Conservation (phyloP, 352 stramenopile species). For the Globisporangium middletonii region DNA sequence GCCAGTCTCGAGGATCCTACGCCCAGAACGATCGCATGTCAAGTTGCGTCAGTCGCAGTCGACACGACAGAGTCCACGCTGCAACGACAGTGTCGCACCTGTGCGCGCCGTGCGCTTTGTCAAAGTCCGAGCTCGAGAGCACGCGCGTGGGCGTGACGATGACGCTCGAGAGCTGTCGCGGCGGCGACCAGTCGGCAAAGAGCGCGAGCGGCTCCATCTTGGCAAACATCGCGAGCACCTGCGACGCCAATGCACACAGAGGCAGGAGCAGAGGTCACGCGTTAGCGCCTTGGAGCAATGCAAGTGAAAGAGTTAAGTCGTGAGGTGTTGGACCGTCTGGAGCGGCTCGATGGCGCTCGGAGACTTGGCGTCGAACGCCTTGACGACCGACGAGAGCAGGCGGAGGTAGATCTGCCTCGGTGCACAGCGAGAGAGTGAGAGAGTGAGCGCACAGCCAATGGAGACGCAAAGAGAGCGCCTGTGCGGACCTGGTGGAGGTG, state of each 20-base stretch:
- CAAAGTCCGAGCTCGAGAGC: conserved; percentile 48
- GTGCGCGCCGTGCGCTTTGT: conserved; percentile 44
- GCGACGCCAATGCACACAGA: conserved; percentile 1
- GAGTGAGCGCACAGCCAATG: neutral
- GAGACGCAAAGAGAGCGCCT: neutral
- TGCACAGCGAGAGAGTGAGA: neutral
- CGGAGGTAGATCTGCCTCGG: conserved; percentile 56
- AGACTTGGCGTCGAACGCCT: conserved; percentile 48
- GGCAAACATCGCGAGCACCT: conserved; percentile 59
- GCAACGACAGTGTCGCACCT: conserved; percentile 22
- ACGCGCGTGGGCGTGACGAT: conserved; percentile 39
- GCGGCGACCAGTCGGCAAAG: conserved; percentile 76
- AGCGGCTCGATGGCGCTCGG: conserved; percentile 43
- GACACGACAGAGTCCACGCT: too few relatives aligned
- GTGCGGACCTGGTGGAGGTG: conserved; percentile 63
- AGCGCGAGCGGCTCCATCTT: conserved; percentile 61
- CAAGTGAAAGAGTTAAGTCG: neutral
- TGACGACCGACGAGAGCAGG: conserved; percentile 50
- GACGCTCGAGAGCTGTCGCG: conserved; percentile 39
- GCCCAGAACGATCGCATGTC: too few relatives aligned
- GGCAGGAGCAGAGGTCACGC: neutral
- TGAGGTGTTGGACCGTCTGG: conserved; percentile 32
- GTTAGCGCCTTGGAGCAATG: neutral
- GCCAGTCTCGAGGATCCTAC: conserved; percentile 34
- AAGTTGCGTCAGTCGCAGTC: too few relatives aligned